Conservation (phyloP, 2,329 filamentous ascomycete species). For the Gyromitra esculenta region DNA sequence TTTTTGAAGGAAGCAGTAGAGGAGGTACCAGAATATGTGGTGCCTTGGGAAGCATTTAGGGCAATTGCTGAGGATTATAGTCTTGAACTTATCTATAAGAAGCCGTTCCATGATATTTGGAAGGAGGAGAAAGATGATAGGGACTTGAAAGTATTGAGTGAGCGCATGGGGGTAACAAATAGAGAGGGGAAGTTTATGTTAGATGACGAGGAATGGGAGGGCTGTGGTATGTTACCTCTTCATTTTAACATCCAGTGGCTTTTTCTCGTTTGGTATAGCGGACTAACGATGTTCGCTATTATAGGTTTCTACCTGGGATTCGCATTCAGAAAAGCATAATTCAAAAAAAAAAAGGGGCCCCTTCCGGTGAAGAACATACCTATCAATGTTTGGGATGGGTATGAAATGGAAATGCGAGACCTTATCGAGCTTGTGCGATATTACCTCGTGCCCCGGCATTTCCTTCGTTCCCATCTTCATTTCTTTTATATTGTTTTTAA, state of each 20-base stretch:
- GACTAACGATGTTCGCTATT: not conserved
- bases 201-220: constrained; percentile 88
- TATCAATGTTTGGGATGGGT: constrained; percentile 4
- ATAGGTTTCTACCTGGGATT: constrained; percentile 55
- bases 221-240: constrained; percentile 60
- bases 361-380: not conserved
- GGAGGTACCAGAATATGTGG: constrained; percentile 95
- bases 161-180: constrained; percentile 89
- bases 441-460: not conserved
- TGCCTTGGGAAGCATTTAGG: constrained; percentile 97
- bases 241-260: not conserved
- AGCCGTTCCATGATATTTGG: constrained; percentile 91
- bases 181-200: constrained; percentile 71
- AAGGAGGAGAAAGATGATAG: constrained; percentile 86
- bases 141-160: constrained; percentile 82
- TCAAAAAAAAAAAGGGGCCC: not conserved
- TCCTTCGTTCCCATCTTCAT: not conserved
- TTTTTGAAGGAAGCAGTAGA: constrained; percentile 96
- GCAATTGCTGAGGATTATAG: constrained; percentile 90
- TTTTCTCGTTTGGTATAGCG: not conserved
- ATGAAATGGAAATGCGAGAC: constrained; percentile 1
- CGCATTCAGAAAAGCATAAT: constrained; percentile 53
- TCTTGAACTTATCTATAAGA: constrained; percentile 92
- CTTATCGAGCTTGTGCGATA: not conserved
- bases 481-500: constrained; percentile 21